Conservation (phyloP, 179 eudicot species). For the Beta lomatogona region DNA sequence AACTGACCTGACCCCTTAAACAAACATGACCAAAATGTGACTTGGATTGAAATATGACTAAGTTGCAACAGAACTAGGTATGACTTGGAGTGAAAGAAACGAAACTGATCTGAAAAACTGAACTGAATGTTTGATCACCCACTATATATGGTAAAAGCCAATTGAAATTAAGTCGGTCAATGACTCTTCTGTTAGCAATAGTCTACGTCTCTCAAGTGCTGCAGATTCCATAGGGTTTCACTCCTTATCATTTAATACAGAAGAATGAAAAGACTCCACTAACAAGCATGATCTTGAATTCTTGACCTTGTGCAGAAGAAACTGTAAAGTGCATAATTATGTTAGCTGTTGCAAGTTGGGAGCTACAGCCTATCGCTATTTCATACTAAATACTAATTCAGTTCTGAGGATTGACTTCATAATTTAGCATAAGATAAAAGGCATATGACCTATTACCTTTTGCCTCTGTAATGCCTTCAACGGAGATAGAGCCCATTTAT, state of each 20-base stretch:
- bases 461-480: conserved; percentile 92
- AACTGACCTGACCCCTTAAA: neutral
- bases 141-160: neutral
- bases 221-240: neutral
- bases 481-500: conserved; percentile 98
- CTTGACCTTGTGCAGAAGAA: neutral
- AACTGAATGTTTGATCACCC: neutral
- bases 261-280: neutral
- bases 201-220: neutral
- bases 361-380: neutral
- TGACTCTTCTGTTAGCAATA: neutral
- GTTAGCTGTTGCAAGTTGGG: neutral
- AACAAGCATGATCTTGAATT: neutral
- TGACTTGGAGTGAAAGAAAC: too few relatives aligned
- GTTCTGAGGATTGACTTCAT: neutral
- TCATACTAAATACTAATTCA: neutral
- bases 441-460: conserved; percentile 54
- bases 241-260: neutral
- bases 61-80: neutral
- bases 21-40: neutral
- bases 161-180: neutral
- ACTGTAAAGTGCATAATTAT: neutral
- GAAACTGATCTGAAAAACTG: too few relatives aligned
- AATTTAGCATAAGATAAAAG: conserved; percentile 3
- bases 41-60: neutral